These are phyloP conservation scores for Salvia sclarea DNA, from an alignment of 305 asterid species.

Conservation along the genomic window DNA sequence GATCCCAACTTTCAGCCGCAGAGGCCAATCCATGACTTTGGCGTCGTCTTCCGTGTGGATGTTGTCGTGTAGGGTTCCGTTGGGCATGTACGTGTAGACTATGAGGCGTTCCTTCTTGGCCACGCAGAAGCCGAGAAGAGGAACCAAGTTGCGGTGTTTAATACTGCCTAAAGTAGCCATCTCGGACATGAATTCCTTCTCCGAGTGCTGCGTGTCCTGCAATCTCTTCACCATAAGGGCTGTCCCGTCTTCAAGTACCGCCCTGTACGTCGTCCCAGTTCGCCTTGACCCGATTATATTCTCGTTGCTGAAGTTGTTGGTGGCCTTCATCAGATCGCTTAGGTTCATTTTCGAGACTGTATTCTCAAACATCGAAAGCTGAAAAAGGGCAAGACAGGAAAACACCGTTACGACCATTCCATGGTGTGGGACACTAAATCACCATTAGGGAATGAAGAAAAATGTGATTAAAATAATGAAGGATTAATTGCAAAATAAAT, in stretches of 20 bases:
- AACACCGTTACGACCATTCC: slow-evolving; percentile 12
- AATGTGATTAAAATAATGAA: not conserved
- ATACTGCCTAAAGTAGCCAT: slow-evolving; percentile 72
- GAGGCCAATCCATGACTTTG: slow-evolving; percentile 66
- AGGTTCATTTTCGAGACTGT: slow-evolving; percentile 73
- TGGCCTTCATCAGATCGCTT: slow-evolving; percentile 86
- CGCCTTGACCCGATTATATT: slow-evolving; percentile 77
- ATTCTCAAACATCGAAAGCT: slow-evolving; percentile 86
- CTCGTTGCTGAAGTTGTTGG: slow-evolving; percentile 69
- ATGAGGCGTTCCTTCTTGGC: slow-evolving; percentile 76
- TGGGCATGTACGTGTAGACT: slow-evolving; percentile 75
- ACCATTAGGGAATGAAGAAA: not conserved
- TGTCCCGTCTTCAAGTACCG: slow-evolving; percentile 75
- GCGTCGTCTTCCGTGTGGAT: slow-evolving; percentile 50
- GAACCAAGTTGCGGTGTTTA: slow-evolving; percentile 75
- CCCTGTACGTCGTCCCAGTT: slow-evolving; percentile 81
- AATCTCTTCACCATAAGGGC: slow-evolving; percentile 85
- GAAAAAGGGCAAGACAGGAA: slow-evolving; percentile 30
- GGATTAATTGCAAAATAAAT: no score
- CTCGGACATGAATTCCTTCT: slow-evolving; percentile 76
- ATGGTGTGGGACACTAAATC: not conserved
- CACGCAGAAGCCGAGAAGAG: slow-evolving; percentile 78
- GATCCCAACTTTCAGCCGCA: slow-evolving; percentile 65
- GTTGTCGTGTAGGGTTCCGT: slow-evolving; percentile 68
- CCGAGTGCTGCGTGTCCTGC: slow-evolving; percentile 71